phyloP scores from a whole-genome alignment of 140 eudicot genomes.

The Bidens hawaiensis region DNA sequence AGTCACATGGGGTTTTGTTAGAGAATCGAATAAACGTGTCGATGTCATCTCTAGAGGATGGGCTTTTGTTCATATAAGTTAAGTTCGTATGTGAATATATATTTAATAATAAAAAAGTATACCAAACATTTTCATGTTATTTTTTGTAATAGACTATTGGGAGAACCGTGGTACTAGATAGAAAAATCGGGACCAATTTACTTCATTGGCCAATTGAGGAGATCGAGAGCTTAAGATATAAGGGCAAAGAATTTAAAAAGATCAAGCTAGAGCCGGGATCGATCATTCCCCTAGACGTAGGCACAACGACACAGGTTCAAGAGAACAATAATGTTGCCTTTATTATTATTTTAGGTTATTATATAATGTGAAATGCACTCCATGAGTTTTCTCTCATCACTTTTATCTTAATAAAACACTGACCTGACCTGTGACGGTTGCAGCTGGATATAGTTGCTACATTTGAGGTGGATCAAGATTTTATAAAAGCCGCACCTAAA shows the following conservation, averaged over 20 bases:
- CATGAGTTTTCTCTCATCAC: no score
- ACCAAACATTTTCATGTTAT: background rate
- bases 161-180: constrained; percentile 43
- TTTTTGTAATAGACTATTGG: constrained; percentile 30
- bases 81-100: background rate
- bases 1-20: constrained; percentile 44
- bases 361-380: no score
- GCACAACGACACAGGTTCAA: constrained; percentile 37
- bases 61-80: constrained; percentile 43
- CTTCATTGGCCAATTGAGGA: constrained; percentile 63
- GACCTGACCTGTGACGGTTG: background rate
- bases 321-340: no score
- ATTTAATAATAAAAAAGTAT: background rate
- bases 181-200: constrained; percentile 41
- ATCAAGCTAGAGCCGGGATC: constrained; percentile 33
- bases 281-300: constrained; percentile 36
- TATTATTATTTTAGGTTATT: no score
- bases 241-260: constrained; percentile 17
- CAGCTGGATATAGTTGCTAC: constrained; percentile 38
- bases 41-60: constrained; percentile 42
- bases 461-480: constrained; percentile 28
- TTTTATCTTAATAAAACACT: no score
- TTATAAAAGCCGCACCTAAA: background rate
- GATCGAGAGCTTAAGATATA: constrained; percentile 35
- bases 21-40: constrained; percentile 30